phyloP scores from a whole-genome alignment of 169 alveolate genomes.

The Nephromyces sp. region DNA sequence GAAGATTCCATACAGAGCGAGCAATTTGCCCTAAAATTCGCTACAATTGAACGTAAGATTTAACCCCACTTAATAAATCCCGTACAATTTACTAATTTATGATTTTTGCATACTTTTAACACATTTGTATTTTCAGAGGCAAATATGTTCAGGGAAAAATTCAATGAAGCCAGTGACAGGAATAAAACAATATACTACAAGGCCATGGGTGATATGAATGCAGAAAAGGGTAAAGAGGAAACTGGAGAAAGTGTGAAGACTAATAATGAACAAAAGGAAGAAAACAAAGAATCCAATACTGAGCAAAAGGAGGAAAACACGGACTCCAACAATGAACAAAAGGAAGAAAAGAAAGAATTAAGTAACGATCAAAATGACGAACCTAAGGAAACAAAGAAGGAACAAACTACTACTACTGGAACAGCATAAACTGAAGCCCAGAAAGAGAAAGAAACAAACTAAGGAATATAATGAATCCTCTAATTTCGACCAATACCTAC shows the following conservation, averaged over 20 bases:
- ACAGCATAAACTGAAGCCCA: slow-evolving; percentile 10
- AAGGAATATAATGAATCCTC: slow-evolving; percentile 12
- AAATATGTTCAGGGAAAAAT: slow-evolving; percentile 65
- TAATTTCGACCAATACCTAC: neutral
- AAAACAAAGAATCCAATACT: no score
- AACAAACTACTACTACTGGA: slow-evolving; percentile 5
- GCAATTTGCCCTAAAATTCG: slow-evolving; percentile 85
- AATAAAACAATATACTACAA: slow-evolving; percentile 58
- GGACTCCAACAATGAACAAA: slow-evolving; percentile 41
- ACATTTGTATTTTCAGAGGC: slow-evolving; percentile 44
- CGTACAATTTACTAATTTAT: no score
- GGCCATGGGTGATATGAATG: slow-evolving; percentile 23
- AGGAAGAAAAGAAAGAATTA: slow-evolving; percentile 30
- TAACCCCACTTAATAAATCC: no score
- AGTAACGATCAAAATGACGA: no score
- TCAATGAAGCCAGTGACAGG: slow-evolving; percentile 73
- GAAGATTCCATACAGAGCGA: slow-evolving; percentile 82
- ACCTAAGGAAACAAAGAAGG: no score
- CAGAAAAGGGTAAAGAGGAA: slow-evolving; percentile 19
- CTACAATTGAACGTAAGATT: slow-evolving; percentile 64
- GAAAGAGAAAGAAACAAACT: slow-evolving; percentile 1
- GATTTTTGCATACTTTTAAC: no score
- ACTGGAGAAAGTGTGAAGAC: slow-evolving; percentile 31
- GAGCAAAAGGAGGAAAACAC: no score
- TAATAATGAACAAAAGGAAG: slow-evolving; percentile 25